Conservation (phyloP, 139 green algal genomes). For the Chara braunii region DNA sequence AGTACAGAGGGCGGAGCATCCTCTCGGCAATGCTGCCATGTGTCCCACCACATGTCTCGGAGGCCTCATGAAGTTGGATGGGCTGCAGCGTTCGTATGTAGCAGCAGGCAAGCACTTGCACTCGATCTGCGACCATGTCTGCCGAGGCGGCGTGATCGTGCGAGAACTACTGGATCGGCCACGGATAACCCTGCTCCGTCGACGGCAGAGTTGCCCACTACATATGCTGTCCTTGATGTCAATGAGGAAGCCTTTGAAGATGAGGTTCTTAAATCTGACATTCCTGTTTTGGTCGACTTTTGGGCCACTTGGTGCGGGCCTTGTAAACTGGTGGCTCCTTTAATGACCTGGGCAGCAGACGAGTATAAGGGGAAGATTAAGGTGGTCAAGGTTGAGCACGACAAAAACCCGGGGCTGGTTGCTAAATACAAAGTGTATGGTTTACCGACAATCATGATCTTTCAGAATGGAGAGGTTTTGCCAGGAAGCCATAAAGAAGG, state of each 20-base stretch:
- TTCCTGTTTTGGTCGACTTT: slow-evolving; percentile 85
- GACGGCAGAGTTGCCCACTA: too few species aligned
- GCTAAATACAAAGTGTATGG: slow-evolving; percentile 92
- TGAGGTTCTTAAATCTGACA: slow-evolving; percentile 46
- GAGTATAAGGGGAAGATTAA: slow-evolving; percentile 57
- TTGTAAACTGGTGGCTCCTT: slow-evolving; percentile 74
- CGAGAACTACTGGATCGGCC: too few species aligned
- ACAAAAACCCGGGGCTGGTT: slow-evolving; percentile 69
- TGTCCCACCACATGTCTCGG: too few species aligned
- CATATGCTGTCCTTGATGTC: slow-evolving; percentile 14
- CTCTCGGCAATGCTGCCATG: too few species aligned
- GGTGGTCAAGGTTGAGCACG: slow-evolving; percentile 88
- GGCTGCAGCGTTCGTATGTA: too few species aligned
- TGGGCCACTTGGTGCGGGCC: slow-evolving; percentile 88
- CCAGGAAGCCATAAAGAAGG: slow-evolving; percentile 81
- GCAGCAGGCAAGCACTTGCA: too few species aligned
- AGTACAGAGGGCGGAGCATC: too few species aligned
- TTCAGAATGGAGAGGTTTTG: slow-evolving; percentile 77
- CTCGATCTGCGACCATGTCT: too few species aligned
- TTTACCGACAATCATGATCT: slow-evolving; percentile 83
- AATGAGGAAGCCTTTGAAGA: slow-evolving; percentile 5
- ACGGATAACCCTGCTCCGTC: too few species aligned
- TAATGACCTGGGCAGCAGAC: slow-evolving; percentile 28
- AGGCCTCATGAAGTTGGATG: too few species aligned
- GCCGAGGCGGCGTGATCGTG: too few species aligned